Evolutionary conservation across 169 alveolate species (phyloP).

Genomic region (Plasmodium cynomolgi): DNA sequence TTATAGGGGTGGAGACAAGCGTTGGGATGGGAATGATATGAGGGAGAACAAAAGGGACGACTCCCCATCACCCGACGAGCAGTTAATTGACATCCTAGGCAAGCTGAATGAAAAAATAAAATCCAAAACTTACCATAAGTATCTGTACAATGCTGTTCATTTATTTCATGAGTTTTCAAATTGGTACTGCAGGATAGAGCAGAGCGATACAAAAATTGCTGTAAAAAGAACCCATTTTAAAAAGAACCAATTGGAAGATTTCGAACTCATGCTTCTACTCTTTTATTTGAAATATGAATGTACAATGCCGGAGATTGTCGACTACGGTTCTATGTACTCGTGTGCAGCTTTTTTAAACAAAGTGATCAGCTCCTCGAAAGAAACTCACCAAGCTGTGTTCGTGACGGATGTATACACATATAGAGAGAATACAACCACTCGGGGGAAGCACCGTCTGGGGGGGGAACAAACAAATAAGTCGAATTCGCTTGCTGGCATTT

Average conservation of each 20-base stretch:
- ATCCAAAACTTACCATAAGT: constrained; percentile 18
- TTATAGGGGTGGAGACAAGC: neutral
- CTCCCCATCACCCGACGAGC: neutral
- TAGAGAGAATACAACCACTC: neutral
- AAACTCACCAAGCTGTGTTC: neutral
- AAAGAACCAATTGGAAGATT: constrained; percentile 2
- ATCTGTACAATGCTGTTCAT: constrained; percentile 25
- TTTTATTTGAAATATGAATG: constrained; percentile 54
- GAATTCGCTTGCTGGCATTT: neutral
- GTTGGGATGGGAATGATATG: neutral
- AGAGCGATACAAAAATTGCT: neutral
- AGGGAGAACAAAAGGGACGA: neutral
- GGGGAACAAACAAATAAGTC: neutral
- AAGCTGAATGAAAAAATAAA: neutral
- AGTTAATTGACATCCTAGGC: neutral
- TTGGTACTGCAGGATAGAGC: neutral
- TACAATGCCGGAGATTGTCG: neutral
- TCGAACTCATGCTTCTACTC: constrained; percentile 21
- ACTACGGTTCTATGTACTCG: constrained; percentile 7
- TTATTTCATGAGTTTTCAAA: constrained; percentile 14
- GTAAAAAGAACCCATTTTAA: constrained; percentile 22
- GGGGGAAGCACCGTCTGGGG: neutral
- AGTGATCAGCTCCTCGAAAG: neutral
- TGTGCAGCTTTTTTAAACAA: neutral
- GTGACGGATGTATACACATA: constrained; percentile 24